Evolutionary conservation across 768 basidiomycete genomes (phyloP), one percentile per base, ranked within the genome.

Genomic region (Termitomyces sp.): DNA sequence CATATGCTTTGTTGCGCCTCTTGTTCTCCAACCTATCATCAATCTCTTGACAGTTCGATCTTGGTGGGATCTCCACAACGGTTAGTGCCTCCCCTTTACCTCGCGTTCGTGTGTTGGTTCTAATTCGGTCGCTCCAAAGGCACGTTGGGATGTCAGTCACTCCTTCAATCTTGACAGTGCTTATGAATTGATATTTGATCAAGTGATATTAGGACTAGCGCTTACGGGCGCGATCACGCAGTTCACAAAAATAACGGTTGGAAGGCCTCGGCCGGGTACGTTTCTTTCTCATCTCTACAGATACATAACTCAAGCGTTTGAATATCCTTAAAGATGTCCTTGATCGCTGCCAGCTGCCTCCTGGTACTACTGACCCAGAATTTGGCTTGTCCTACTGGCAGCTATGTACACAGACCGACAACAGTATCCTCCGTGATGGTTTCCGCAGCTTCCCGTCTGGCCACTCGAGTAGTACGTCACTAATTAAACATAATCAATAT

Each of bases 371-470:
- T 1, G 88, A 97, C 65, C 82, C 86, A 5, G 67, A 77, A 1
- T 96, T 82, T 61, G 89, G 91, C 0, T 74, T 98, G 8, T 84
- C 86, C 0, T 84, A 78, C n/a, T 82, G 79, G 53, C 78, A 81
- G 5, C 85, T 96, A 53, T 99, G 97, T 71, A 92, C 91, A 1
- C 87, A 88, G 64, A 76, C 82, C 5, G 72, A 90, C 61, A 63
- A 68, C 18, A 61, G 66, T 8, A 79, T 86, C 27, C 69, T 94
- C 61, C 73, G 77, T 29, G 92, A 96, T 72, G 95, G 94, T 1
- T 98, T 92, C 76, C 82, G 90, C 63, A 94, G 92, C 67, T 97
- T 98, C 70, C 89, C 88, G 14, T 92, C 90, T 54, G 95, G 95
- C 1, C 94, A 97, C 71, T 87, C 92, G 3, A 93, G 91, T 63